Conservation (phyloP, 306 rosid species). For the Castanea mollissima region DNA sequence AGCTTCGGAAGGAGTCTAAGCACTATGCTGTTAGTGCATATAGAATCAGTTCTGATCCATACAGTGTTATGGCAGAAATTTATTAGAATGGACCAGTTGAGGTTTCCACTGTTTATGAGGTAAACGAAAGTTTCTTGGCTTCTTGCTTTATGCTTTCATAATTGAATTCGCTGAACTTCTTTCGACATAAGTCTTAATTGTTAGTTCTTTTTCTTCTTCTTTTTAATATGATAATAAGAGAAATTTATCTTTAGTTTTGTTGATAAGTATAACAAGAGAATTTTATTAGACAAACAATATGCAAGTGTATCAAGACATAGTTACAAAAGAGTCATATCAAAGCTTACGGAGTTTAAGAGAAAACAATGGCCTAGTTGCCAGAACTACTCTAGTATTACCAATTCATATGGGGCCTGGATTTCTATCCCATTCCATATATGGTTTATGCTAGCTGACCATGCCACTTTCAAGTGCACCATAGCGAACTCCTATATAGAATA, state of each 20-base stretch:
- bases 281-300: not conserved
- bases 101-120: constrained; percentile 86
- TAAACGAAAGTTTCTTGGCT: constrained; percentile 23
- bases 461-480: not conserved
- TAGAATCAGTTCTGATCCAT: constrained; percentile 49
- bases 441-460: not conserved
- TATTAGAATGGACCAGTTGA: constrained; percentile 89
- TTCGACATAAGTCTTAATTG: not conserved
- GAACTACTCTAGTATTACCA: not conserved
- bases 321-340: not conserved
- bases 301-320: not conserved
- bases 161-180: constrained; percentile 14
- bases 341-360: not conserved
- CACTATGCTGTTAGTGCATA: constrained; percentile 71
- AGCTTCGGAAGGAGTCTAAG: constrained; percentile 70
- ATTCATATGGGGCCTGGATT: not conserved
- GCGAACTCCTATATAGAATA: not conserved
- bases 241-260: too few relatives aligned
- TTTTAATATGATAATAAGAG: too few relatives aligned
- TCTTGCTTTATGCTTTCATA: constrained; percentile 9
- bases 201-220: not conserved
- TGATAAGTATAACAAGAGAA: not conserved
- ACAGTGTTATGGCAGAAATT: constrained; percentile 84
- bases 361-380: not conserved
- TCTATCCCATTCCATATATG: not conserved